Evolutionary conservation across 495 filamentous ascomycete genomes (phyloP).

Genomic region (Umbilicaria muhlenbergii): DNA sequence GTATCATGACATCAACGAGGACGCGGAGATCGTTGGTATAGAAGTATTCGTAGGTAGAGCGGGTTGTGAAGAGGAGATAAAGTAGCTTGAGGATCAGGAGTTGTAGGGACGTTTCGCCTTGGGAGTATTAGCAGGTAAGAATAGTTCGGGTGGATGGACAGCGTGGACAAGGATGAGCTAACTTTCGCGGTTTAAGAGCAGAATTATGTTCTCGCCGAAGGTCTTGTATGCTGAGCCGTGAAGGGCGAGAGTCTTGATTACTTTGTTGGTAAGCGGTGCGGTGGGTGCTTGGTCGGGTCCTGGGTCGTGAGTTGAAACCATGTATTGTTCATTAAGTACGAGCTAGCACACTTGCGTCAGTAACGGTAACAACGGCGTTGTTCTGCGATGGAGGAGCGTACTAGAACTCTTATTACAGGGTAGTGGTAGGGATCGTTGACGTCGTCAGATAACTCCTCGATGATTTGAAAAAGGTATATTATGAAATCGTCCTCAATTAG

Average conservation of each 20-base stretch:
- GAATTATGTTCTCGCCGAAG: conserved; percentile 94
- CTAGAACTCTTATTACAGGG: conserved; percentile 81
- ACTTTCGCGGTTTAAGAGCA: conserved; percentile 91
- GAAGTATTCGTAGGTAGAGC: conserved; percentile 89
- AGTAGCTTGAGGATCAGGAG: conserved; percentile 89
- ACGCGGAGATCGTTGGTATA: conserved; percentile 95
- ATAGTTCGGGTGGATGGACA: background rate
- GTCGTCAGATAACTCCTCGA: conserved; percentile 81
- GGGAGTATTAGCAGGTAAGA: background rate
- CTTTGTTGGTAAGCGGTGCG: conserved; percentile 66
- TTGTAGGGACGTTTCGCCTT: conserved; percentile 73
- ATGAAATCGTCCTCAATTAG: conserved; percentile 76
- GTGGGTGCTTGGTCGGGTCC: conserved; percentile 20
- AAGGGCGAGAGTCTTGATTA: conserved; percentile 74
- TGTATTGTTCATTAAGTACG: conserved; percentile 95
- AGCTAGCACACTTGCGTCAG: conserved; percentile 36
- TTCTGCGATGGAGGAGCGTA: conserved; percentile 22
- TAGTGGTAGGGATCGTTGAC: conserved; percentile 92
- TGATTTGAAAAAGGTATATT: conserved; percentile 68
- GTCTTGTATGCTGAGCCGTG: conserved; percentile 73
- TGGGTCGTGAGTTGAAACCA: conserved; percentile 54
- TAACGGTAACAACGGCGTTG: conserved; percentile 3
- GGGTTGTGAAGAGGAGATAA: conserved; percentile 86
- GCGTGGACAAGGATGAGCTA: conserved; percentile 1
- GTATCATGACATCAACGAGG: conserved; percentile 87